Conservation (phyloP, 495 filamentous ascomycete genomes). For the Penicillium canariense region DNA sequence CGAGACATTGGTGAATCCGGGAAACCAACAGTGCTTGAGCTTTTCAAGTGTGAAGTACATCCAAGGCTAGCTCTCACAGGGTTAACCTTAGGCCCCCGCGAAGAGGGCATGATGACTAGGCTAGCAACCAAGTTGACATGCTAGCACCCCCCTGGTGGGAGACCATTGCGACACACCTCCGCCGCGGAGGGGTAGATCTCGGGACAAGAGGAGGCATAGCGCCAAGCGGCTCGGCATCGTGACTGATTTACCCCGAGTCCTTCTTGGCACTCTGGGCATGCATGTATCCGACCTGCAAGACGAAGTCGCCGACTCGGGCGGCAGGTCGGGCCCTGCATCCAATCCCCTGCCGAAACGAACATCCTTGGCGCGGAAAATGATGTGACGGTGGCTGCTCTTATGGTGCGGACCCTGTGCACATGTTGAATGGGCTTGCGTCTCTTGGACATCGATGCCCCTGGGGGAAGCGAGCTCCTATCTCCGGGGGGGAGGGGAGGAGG, state of each 20-base stretch:
- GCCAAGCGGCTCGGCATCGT: slow-evolving; percentile 23
- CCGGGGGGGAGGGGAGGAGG: not conserved
- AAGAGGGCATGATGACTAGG: too few relatives aligned
- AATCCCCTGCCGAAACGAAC: not conserved
- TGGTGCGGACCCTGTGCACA: not conserved
- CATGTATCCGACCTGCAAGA: not conserved
- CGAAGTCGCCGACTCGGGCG: not conserved
- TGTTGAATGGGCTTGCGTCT: too few relatives aligned
- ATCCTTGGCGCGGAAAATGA: not conserved
- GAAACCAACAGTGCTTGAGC: too few relatives aligned
- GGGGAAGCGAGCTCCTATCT: too few relatives aligned
- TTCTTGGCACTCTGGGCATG: slow-evolving; percentile 18
- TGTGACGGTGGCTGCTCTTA: not conserved
- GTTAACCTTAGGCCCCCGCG: too few relatives aligned
- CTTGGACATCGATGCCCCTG: too few relatives aligned
- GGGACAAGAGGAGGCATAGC: slow-evolving; percentile 4
- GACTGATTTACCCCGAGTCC: slow-evolving; percentile 17
- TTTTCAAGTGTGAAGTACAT: too few relatives aligned
- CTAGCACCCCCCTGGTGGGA: not conserved
- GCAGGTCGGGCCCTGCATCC: not conserved
- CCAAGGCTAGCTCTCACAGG: too few relatives aligned
- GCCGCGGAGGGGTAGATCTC: slow-evolving; percentile 1
- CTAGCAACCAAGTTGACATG: not conserved
- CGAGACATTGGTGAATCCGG: too few relatives aligned
- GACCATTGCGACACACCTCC: not conserved